Conservation (phyloP, 163 green algal genomes). For the Prototheca stagnorum region DNA sequence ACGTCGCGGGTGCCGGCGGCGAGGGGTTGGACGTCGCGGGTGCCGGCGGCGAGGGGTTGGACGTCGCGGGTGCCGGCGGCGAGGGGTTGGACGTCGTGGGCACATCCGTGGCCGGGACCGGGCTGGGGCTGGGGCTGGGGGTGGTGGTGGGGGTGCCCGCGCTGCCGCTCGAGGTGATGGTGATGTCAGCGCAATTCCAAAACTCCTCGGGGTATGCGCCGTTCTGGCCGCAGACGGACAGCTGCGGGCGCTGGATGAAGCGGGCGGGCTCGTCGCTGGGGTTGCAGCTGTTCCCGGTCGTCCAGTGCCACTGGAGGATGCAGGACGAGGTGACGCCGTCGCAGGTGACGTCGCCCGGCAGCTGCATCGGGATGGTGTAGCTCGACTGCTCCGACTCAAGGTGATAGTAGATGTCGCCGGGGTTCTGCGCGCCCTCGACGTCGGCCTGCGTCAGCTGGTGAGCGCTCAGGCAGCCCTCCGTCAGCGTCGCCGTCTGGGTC, state of each 20-base stretch:
- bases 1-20: too few relatives aligned
- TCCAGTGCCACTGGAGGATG: constrained; percentile 13
- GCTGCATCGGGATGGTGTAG: constrained; percentile 11
- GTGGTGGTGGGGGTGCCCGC: too few relatives aligned
- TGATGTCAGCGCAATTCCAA: constrained; percentile 3
- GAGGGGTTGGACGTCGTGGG: too few relatives aligned
- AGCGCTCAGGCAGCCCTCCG: constrained; percentile 9
- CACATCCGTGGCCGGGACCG: too few relatives aligned
- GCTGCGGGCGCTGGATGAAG: neutral
- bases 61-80: too few relatives aligned
- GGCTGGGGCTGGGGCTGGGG: too few relatives aligned
- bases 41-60: too few relatives aligned
- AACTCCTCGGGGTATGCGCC: constrained; percentile 2
- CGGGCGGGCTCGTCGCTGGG: neutral
- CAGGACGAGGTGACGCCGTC: constrained; percentile 4
- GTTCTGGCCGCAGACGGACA: neutral
- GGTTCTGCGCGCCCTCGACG: constrained; percentile 6
- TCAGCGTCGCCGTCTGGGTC: constrained; percentile 12
- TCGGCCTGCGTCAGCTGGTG: constrained; percentile 11
- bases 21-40: too few relatives aligned
- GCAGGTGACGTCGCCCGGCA: constrained; percentile 4
- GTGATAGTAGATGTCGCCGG: constrained; percentile 4
- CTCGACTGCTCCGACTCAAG: neutral
- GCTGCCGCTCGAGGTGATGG: neutral
- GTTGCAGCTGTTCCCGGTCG: constrained; percentile 9